Conservation (phyloP, 331 rosid species). For the Phaseolus coccineus region DNA sequence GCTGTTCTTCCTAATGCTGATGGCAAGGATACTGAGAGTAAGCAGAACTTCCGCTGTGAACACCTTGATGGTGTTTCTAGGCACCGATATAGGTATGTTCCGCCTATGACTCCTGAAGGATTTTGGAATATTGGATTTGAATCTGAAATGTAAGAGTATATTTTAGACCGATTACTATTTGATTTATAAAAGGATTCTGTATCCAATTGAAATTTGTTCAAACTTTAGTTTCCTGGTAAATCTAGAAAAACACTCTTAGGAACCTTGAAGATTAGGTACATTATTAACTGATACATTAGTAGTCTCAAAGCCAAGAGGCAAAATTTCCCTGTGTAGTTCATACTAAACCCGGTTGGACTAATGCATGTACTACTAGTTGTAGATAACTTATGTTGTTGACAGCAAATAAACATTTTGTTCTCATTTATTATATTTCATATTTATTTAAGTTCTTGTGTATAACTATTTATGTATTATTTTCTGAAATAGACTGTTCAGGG, state of each 20-base stretch:
- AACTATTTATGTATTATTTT: background rate
- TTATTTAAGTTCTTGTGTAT: background rate
- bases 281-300: constrained; percentile 13
- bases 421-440: constrained; percentile 15
- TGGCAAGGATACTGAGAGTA: constrained; percentile 50
- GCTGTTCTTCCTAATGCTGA: constrained; percentile 79
- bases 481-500: constrained; percentile 1
- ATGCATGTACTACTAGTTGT: background rate
- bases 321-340: constrained; percentile 16
- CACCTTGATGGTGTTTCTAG: constrained; percentile 98
- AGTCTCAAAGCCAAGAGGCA: constrained; percentile 29
- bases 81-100: constrained; percentile 90
- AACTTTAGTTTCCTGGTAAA: constrained; percentile 28
- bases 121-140: constrained; percentile 99
- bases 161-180: constrained; percentile 9
- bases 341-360: constrained; percentile 9
- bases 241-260: constrained; percentile 15
- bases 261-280: constrained; percentile 9
- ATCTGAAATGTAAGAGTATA: constrained; percentile 66
- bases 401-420: constrained; percentile 26
- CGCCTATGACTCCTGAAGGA: constrained; percentile 97
- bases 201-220: constrained; percentile 2
- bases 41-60: constrained; percentile 75
- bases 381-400: background rate
- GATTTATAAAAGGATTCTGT: constrained; percentile 30